Percentiles rank a stretch among this genome's conserved stretches.
Conservation (phyloP, 371 early-diverging fungal species). For the Vittaforma corneae region DNA sequence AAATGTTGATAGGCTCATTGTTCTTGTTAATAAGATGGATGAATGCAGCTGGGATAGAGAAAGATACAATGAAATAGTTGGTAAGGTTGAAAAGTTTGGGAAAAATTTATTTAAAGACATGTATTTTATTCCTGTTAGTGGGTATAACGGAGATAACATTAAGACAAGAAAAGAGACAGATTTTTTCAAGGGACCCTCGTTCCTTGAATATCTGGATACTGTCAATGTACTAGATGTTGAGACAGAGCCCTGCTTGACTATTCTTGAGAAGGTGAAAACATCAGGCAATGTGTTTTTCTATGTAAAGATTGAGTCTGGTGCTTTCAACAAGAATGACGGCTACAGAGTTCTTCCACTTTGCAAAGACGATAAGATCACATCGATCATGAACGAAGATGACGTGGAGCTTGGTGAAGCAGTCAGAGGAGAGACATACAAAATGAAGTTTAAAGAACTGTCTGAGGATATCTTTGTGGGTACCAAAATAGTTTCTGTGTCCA, state of each 20-base stretch:
- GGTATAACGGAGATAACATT: slow-evolving; percentile 53
- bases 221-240: slow-evolving; percentile 29
- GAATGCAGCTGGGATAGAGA: slow-evolving; percentile 50
- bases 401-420: slow-evolving; percentile 50
- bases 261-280: slow-evolving; percentile 50
- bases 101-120: slow-evolving; percentile 29
- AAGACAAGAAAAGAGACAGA: slow-evolving; percentile 8
- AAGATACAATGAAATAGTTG: slow-evolving; percentile 47
- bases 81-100: slow-evolving; percentile 31
- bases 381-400: slow-evolving; percentile 54
- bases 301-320: slow-evolving; percentile 45
- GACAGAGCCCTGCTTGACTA: slow-evolving; percentile 17
- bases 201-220: slow-evolving; percentile 51
- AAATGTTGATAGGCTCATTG: slow-evolving; percentile 42
- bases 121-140: slow-evolving; percentile 57
- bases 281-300: slow-evolving; percentile 29
- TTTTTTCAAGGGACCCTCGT: slow-evolving; percentile 55
- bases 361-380: slow-evolving; percentile 20
- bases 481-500: slow-evolving; percentile 23
- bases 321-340: slow-evolving; percentile 13
- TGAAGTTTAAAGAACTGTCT: slow-evolving; percentile 47
- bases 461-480: slow-evolving; percentile 54
- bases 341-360: slow-evolving; percentile 44
- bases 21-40: slow-evolving; percentile 60
- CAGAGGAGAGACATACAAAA: slow-evolving; percentile 53